These are phyloP conservation scores for Polyplosphaeria fusca DNA, from an alignment of 495 filamentous ascomycete genomes.

Conservation along the genomic window DNA sequence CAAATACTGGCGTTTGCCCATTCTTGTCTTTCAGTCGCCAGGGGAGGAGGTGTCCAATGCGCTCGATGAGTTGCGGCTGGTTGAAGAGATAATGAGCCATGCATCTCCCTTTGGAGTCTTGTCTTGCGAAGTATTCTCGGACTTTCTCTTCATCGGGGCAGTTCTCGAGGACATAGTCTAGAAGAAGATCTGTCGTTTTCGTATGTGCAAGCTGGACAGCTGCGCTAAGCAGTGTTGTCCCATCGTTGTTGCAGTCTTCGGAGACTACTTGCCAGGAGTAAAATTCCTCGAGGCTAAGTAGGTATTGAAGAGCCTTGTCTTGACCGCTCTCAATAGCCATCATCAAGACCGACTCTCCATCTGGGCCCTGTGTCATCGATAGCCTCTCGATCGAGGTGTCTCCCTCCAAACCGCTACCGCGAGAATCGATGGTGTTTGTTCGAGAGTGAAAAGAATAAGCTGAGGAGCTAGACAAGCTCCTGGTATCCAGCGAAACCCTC, in stretches of 20 bases:
- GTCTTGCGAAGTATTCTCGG: conserved; percentile 62
- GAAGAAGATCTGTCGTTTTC: conserved; percentile 68
- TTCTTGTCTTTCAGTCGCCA: conserved; percentile 93
- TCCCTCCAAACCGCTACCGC: conserved; percentile 70
- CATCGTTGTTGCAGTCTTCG: conserved; percentile 81
- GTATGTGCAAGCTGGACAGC: conserved; percentile 85
- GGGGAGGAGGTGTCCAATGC: conserved; percentile 71
- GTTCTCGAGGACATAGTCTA: conserved; percentile 60
- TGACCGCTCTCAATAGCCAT: conserved; percentile 86
- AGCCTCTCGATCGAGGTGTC: conserved; percentile 81
- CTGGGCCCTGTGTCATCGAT: conserved; percentile 72
- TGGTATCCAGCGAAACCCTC: conserved; percentile 79
- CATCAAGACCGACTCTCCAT: conserved; percentile 88
- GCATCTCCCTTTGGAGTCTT: conserved; percentile 83
- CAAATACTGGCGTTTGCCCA: conserved; percentile 93
- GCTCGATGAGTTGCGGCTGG: conserved; percentile 71
- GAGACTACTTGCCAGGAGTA: conserved; percentile 67
- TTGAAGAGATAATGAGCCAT: conserved; percentile 96
- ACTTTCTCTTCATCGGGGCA: conserved; percentile 53
- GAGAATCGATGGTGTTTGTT: conserved; percentile 71
- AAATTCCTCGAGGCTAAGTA: conserved; percentile 71
- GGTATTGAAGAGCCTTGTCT: conserved; percentile 66
- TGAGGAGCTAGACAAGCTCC: conserved; percentile 83
- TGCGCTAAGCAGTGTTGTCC: conserved; percentile 84
- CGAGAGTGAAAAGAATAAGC: conserved; percentile 72